Evolutionary conservation across 2,329 filamentous ascomycete genomes (phyloP).

Genomic region (Diaporthe vexans): DNA sequence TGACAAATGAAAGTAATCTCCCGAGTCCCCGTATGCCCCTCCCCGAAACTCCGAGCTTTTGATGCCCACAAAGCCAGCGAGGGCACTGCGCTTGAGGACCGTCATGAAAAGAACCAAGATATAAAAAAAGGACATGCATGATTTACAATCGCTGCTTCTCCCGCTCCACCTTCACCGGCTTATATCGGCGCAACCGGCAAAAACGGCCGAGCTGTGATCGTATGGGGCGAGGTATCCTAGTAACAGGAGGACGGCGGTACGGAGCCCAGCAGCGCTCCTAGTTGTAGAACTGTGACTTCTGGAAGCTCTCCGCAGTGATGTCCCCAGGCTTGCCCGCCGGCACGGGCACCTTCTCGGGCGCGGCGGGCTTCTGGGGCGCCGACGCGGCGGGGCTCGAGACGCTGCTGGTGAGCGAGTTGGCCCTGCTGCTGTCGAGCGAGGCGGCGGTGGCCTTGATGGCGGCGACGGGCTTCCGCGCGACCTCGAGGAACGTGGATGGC

Average conservation of each 20-base stretch:
- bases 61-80: conserved; percentile 1
- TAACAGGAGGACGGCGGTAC: too few relatives aligned
- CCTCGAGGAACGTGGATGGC: conserved; percentile 90
- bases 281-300: conserved; percentile 71
- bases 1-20: conserved; percentile 5
- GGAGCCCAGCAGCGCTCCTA: conserved; percentile 46
- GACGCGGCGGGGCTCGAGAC: conserved; percentile 41
- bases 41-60: conserved; percentile 41
- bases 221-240: too few relatives aligned
- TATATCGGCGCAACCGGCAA: too few relatives aligned
- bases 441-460: conserved; percentile 63
- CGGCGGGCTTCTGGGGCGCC: conserved; percentile 44
- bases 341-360: conserved; percentile 51
- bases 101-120: background rate
- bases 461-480: conserved; percentile 70
- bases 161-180: background rate
- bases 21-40: conserved; percentile 20
- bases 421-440: conserved; percentile 60
- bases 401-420: conserved; percentile 65
- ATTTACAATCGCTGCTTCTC: background rate
- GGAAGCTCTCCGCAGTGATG: conserved; percentile 67
- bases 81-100: background rate
- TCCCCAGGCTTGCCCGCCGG: conserved; percentile 63
- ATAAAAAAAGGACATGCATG: too few relatives aligned
- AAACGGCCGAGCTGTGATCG: too few relatives aligned